Conservation (phyloP, 2,329 filamentous ascomycete species). For the Peltaster fructicola region DNA sequence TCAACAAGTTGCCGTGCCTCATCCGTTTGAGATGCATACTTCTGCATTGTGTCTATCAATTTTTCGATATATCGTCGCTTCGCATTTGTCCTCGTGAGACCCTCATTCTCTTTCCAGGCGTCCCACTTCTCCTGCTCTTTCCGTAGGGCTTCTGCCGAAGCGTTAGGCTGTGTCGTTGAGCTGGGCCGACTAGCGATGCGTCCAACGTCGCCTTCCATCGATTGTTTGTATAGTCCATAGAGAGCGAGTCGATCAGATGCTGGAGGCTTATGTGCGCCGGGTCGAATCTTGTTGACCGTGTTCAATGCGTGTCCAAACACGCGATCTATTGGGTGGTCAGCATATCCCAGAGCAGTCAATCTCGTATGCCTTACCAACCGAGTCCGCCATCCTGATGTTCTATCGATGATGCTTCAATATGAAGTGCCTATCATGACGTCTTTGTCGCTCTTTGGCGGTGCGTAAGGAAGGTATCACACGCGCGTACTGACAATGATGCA, state of each 20-base stretch:
- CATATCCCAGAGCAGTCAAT: not conserved
- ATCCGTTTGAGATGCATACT: constrained; percentile 69
- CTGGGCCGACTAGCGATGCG: constrained; percentile 78
- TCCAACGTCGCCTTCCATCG: constrained; percentile 95
- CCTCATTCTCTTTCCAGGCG: constrained; percentile 80
- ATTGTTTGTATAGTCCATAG: constrained; percentile 97
- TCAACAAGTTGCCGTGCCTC: constrained; percentile 76
- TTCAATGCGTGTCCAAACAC: constrained; percentile 98
- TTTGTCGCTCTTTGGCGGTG: too few relatives aligned
- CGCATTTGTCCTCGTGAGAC: constrained; percentile 72
- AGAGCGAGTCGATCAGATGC: constrained; percentile 70
- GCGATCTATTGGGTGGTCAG: constrained; percentile 46
- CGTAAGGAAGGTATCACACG: too few relatives aligned
- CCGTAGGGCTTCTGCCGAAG: constrained; percentile 9
- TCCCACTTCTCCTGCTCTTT: constrained; percentile 41
- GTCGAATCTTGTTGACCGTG: constrained; percentile 95
- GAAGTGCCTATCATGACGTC: too few relatives aligned
- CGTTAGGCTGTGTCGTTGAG: constrained; percentile 4
- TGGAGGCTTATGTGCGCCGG: constrained; percentile 75
- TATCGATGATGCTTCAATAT: not conserved
- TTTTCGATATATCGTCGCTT: constrained; percentile 89
- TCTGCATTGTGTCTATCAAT: constrained; percentile 91
- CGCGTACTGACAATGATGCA: too few relatives aligned
- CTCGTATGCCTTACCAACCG: constrained; percentile 10
- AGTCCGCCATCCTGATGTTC: constrained; percentile 13